Evolutionary conservation across 2,329 filamentous ascomycete species (phyloP).

Genomic region (Drechslera avenae): DNA sequence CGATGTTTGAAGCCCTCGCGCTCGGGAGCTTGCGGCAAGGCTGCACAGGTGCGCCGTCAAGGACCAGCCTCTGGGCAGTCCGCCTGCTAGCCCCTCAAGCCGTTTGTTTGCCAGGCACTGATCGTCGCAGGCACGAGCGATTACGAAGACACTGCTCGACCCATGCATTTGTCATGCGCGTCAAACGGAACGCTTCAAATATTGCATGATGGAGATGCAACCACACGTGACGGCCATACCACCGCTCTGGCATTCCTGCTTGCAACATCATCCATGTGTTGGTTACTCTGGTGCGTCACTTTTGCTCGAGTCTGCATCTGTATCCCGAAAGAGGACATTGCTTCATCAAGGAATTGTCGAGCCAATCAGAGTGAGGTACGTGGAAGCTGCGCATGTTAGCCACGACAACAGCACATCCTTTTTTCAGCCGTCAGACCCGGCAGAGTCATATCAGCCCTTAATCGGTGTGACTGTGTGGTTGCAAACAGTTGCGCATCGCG

Average conservation of each 20-base stretch:
- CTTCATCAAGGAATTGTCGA: slow-evolving; percentile 18
- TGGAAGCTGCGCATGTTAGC: slow-evolving; percentile 30
- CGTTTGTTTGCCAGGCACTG: slow-evolving; percentile 11
- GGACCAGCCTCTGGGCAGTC: slow-evolving; percentile 20
- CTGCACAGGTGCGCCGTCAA: slow-evolving; percentile 13
- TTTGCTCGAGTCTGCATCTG: not conserved
- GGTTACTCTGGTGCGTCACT: slow-evolving; percentile 2
- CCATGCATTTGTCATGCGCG: not conserved
- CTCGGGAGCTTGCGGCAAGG: slow-evolving; percentile 1
- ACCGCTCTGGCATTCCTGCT: too few species aligned
- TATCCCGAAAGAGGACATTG: slow-evolving; percentile 7
- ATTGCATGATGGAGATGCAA: not conserved
- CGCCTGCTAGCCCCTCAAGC: slow-evolving; percentile 18
- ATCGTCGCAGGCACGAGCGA: slow-evolving; percentile 2
- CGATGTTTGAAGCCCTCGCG: not conserved
- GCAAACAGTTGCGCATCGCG: not conserved
- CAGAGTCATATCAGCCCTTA: too few species aligned
- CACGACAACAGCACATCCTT: slow-evolving; percentile 28
- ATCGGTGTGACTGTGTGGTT: not conserved
- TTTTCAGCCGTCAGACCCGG: slow-evolving; percentile 3
- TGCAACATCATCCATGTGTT: too few species aligned
- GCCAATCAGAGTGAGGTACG: slow-evolving; percentile 40
- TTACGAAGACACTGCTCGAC: not conserved
- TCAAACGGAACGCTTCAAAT: not conserved
- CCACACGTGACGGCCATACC: too few species aligned